Conservation (phyloP, 2,329 filamentous ascomycete species). For the Aureobasidium pullulans region DNA sequence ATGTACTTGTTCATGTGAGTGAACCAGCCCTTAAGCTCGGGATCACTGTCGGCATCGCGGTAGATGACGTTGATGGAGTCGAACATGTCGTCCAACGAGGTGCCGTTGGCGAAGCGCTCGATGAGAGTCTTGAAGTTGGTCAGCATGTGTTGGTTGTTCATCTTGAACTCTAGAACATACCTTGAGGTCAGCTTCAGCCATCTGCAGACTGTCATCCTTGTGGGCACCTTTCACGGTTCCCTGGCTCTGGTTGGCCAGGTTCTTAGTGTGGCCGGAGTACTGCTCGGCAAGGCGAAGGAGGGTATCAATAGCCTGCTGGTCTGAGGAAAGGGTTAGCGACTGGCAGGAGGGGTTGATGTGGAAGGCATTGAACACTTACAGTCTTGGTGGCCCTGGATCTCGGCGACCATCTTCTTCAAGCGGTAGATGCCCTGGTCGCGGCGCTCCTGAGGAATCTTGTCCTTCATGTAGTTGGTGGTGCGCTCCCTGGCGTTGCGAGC, state of each 20-base stretch:
- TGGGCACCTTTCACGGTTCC: conserved; percentile 68
- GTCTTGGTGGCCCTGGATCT: conserved; percentile 91
- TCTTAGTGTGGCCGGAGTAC: conserved; percentile 69
- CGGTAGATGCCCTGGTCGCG: conserved; percentile 88
- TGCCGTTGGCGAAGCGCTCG: conserved; percentile 87
- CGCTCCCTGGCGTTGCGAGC: conserved; percentile 38
- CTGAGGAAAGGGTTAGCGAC: conserved; percentile 33
- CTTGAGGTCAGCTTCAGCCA: conserved; percentile 73
- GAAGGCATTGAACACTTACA: conserved; percentile 44
- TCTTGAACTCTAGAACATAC: conserved; percentile 41
- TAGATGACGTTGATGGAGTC: conserved; percentile 81
- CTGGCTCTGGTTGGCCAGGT: conserved; percentile 55
- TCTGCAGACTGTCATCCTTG: conserved; percentile 53
- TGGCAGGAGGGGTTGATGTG: background rate
- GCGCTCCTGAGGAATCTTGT: conserved; percentile 87
- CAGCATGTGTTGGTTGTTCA: conserved; percentile 39
- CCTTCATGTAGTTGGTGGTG: conserved; percentile 66
- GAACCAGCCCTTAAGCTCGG: conserved; percentile 87
- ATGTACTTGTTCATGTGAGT: conserved; percentile 68
- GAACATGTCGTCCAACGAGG: conserved; percentile 79
- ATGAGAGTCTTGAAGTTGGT: conserved; percentile 63
- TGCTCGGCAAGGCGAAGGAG: conserved; percentile 76
- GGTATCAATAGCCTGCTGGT: conserved; percentile 84
- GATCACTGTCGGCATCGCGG: conserved; percentile 74
- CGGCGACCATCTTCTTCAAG: conserved; percentile 94